phyloP scores from a whole-genome alignment of 2,329 filamentous ascomycete species.

The Colletotrichum liaoningense region DNA sequence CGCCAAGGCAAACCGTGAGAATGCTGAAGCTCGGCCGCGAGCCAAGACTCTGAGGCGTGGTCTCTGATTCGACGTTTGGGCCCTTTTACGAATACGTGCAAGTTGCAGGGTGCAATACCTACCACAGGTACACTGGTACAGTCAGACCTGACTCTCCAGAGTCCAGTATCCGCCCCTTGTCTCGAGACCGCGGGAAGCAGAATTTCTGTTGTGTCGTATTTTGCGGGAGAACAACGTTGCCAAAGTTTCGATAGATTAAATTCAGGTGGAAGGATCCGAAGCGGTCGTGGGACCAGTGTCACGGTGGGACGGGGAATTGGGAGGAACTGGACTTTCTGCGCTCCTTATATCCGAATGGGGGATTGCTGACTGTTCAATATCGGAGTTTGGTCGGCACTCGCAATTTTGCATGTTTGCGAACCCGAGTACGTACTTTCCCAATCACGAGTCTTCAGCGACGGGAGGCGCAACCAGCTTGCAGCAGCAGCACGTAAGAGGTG shows the following conservation, averaged over 20 bases:
- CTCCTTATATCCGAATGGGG: neutral
- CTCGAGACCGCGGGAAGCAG: neutral
- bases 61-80: constrained; percentile 14
- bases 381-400: neutral
- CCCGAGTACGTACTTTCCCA: neutral
- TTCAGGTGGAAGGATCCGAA: neutral
- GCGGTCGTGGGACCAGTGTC: neutral
- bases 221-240: neutral
- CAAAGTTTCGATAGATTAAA: neutral
- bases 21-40: neutral
- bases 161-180: no score
- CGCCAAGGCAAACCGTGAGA: constrained; percentile 22
- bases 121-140: no score
- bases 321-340: neutral
- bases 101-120: no score
- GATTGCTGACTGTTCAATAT: neutral
- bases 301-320: no score
- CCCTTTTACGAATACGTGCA: neutral
- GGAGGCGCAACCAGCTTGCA: neutral
- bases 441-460: neutral
- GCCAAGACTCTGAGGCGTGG: neutral
- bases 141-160: no score
- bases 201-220: neutral
- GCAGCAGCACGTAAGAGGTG: no score
- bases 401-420: neutral